These are phyloP conservation scores for Trichocomaceae sp. DNA, from an alignment of 2,329 filamentous ascomycete species.

Conservation along the genomic window DNA sequence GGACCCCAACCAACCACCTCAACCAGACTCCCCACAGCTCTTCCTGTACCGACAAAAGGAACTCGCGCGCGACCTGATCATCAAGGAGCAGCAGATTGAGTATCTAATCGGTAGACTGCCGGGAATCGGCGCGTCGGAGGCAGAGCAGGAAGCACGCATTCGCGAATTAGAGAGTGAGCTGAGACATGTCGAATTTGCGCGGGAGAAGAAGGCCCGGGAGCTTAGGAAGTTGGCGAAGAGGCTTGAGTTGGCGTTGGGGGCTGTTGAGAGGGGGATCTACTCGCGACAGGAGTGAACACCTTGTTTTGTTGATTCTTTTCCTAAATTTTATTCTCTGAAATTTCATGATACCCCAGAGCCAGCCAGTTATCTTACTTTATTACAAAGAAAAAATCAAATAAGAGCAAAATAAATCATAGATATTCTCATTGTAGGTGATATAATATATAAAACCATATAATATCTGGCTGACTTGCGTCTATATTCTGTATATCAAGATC, in stretches of 20 bases:
- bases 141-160: constrained; percentile 40
- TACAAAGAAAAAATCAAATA: not conserved
- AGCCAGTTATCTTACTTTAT: not conserved
- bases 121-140: constrained; percentile 40
- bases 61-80: constrained; percentile 43
- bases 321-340: no score
- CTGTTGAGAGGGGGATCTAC: constrained; percentile 33
- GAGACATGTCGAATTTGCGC: constrained; percentile 38
- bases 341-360: not conserved
- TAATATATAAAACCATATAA: not conserved
- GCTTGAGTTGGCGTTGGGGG: constrained; percentile 39
- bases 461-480: constrained; percentile 14
- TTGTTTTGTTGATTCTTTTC: no score
- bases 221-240: constrained; percentile 34
- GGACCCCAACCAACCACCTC: constrained; percentile 28
- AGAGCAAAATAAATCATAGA: not conserved
- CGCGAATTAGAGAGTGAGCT: constrained; percentile 39
- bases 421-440: constrained; percentile 1
- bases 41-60: constrained; percentile 42
- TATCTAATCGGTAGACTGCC: constrained; percentile 42
- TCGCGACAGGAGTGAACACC: constrained; percentile 16
- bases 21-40: constrained; percentile 35
- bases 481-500: constrained; percentile 5
- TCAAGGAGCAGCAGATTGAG: constrained; percentile 48
- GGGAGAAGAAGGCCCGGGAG: constrained; percentile 36